A percentile compares a stretch with the other conserved stretches of the same genome.
phyloP scores from a whole-genome alignment of 2,329 filamentous ascomycete species.

The Dryadomyces quercivorus region DNA sequence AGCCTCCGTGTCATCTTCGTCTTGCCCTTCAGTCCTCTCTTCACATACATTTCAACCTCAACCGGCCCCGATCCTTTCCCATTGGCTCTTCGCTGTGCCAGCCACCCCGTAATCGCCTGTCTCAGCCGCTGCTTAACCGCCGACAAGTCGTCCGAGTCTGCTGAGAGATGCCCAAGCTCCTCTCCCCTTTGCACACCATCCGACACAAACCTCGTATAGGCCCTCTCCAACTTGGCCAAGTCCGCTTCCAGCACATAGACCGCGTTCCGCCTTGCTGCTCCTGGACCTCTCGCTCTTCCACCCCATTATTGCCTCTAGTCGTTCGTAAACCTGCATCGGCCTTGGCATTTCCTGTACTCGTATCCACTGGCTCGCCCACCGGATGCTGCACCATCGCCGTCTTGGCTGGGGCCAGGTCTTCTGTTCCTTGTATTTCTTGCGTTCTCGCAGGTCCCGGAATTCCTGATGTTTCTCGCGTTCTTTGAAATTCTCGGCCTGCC shows the following conservation, averaged over 20 bases:
- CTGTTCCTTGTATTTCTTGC: no score
- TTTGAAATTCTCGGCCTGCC: no score
- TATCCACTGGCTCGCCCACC: background rate
- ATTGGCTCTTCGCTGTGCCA: conserved; percentile 1
- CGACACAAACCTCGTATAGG: background rate
- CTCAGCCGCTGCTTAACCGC: conserved; percentile 7
- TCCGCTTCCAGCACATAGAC: conserved; percentile 3
- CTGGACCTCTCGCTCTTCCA: background rate
- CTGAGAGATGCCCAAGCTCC: background rate
- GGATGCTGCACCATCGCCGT: no score
- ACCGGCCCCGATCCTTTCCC: background rate
- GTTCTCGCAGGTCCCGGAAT: no score
- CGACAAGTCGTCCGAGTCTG: conserved; percentile 6
- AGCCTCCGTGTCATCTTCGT: background rate
- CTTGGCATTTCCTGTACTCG: background rate
- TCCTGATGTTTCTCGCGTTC: no score
- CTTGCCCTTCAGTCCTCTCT: conserved; percentile 7
- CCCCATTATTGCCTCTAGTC: no score
- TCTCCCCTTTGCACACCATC: background rate
- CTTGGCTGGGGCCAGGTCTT: no score
- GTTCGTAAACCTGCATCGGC: background rate
- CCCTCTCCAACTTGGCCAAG: background rate
- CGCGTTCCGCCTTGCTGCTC: background rate
- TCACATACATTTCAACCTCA: conserved; percentile 9
- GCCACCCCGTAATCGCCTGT: conserved; percentile 5